Conservation (phyloP, 2,329 filamentous ascomycete genomes). For the Pestalotiopsis sp. region DNA sequence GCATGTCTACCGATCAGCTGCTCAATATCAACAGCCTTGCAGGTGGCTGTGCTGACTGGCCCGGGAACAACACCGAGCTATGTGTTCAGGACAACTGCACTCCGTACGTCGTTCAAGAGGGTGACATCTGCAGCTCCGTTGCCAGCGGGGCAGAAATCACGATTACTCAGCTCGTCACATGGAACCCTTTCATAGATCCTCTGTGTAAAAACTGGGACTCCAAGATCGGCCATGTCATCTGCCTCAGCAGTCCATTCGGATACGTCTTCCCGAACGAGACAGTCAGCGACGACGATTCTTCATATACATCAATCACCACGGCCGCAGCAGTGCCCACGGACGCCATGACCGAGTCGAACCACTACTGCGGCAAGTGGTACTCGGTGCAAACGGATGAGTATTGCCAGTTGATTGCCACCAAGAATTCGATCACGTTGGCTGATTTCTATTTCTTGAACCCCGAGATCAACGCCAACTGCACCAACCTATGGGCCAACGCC, state of each 20-base stretch:
- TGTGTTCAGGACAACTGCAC: not conserved
- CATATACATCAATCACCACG: not conserved
- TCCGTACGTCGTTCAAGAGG: constrained; percentile 18
- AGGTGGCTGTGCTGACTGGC: not conserved
- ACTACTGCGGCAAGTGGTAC: not conserved
- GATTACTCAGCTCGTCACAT: constrained; percentile 21
- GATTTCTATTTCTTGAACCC: constrained; percentile 38
- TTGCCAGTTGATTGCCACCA: constrained; percentile 25
- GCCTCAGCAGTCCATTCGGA: constrained; percentile 15
- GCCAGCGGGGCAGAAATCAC: constrained; percentile 21
- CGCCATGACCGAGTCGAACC: not conserved
- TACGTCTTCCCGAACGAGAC: not conserved
- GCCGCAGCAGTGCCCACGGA: constrained; percentile 26
- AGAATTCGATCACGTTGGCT: constrained; percentile 30
- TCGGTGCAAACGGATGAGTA: not conserved
- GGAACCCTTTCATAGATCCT: constrained; percentile 26
- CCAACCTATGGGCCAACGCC: constrained; percentile 32
- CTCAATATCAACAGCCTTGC: not conserved
- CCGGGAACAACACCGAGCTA: not conserved
- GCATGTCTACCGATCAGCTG: not conserved
- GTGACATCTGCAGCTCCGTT: constrained; percentile 23
- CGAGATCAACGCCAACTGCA: constrained; percentile 33
- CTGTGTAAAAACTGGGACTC: constrained; percentile 23
- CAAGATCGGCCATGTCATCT: constrained; percentile 21
- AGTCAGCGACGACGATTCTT: not conserved